These are phyloP conservation scores for Psilocybe sp. DNA, from an alignment of 768 basidiomycete species.

Conservation along the genomic window DNA sequence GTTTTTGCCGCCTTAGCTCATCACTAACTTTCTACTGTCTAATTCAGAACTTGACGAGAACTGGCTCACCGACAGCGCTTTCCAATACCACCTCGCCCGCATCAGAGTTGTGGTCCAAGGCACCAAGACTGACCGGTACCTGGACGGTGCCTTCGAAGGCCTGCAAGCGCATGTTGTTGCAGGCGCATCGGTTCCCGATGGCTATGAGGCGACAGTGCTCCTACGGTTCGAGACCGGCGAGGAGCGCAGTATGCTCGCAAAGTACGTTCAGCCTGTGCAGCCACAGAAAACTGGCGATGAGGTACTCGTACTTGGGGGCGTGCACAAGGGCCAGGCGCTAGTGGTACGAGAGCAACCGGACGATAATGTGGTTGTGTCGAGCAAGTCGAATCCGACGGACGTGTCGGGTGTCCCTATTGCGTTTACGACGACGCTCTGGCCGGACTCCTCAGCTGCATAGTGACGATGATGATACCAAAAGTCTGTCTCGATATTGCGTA, in stretches of 20 bases:
- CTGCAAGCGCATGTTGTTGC: slow-evolving; percentile 27
- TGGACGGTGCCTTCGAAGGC: slow-evolving; percentile 34
- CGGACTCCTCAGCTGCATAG: slow-evolving; percentile 9
- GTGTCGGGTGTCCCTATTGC: slow-evolving; percentile 35
- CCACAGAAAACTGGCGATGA: slow-evolving; percentile 36
- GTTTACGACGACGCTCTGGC: slow-evolving; percentile 31
- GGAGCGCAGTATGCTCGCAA: slow-evolving; percentile 23
- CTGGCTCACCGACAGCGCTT: slow-evolving; percentile 38
- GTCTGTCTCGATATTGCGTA: not conserved
- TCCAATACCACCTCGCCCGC: slow-evolving; percentile 27
- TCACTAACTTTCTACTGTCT: not conserved
- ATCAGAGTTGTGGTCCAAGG: slow-evolving; percentile 37
- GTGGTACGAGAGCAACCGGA: slow-evolving; percentile 39
- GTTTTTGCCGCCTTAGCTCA: not conserved
- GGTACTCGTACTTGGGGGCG: slow-evolving; percentile 48
- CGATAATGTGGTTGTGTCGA: slow-evolving; percentile 34
- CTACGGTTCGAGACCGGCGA: slow-evolving; percentile 25
- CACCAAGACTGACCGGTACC: slow-evolving; percentile 30
- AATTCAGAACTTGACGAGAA: slow-evolving; percentile 31
- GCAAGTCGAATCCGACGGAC: slow-evolving; percentile 28
- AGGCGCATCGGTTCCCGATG: slow-evolving; percentile 25
- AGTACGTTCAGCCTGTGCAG: slow-evolving; percentile 27
- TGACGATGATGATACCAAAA: not conserved
- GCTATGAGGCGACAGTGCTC: slow-evolving; percentile 35
- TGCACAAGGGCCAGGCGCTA: slow-evolving; percentile 39